Evolutionary conservation across 2,329 filamentous ascomycete genomes (phyloP).

Genomic region (Bertia moriformis): DNA sequence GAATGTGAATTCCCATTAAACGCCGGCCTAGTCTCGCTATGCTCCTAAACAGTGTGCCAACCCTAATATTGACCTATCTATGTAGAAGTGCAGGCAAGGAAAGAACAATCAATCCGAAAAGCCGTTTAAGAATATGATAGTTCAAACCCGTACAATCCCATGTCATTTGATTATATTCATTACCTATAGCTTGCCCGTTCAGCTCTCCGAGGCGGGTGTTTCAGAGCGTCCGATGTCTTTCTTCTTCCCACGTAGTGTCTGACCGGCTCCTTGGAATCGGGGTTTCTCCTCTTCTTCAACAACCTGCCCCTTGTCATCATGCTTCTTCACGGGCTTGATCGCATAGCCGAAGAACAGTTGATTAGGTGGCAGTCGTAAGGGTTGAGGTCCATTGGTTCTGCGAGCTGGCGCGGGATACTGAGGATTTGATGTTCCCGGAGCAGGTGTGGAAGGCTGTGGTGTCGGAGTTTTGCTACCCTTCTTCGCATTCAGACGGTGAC

Average conservation of each 20-base stretch:
- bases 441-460: conserved; percentile 23
- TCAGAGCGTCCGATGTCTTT: background rate
- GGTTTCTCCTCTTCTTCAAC: conserved; percentile 48
- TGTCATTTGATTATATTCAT: background rate
- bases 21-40: too few species aligned
- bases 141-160: too few species aligned
- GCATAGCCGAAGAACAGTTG: conserved; percentile 97
- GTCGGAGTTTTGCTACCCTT: conserved; percentile 58
- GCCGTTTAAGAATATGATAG: too few species aligned
- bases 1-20: too few species aligned
- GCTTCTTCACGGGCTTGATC: conserved; percentile 72
- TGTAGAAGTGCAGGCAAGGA: too few species aligned
- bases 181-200: background rate
- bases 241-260: background rate
- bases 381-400: conserved; percentile 66
- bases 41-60: too few species aligned
- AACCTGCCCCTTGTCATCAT: conserved; percentile 55
- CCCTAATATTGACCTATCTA: too few species aligned
- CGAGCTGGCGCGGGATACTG: conserved; percentile 17
- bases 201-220: background rate
- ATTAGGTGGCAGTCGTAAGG: conserved; percentile 68
- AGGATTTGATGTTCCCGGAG: conserved; percentile 17
- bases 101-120: too few species aligned
- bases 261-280: conserved; percentile 27
- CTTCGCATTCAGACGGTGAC: conserved; percentile 61